phyloP scores from a whole-genome alignment of 192 early-diverging fungal genomes.

The Podila minutissima region DNA sequence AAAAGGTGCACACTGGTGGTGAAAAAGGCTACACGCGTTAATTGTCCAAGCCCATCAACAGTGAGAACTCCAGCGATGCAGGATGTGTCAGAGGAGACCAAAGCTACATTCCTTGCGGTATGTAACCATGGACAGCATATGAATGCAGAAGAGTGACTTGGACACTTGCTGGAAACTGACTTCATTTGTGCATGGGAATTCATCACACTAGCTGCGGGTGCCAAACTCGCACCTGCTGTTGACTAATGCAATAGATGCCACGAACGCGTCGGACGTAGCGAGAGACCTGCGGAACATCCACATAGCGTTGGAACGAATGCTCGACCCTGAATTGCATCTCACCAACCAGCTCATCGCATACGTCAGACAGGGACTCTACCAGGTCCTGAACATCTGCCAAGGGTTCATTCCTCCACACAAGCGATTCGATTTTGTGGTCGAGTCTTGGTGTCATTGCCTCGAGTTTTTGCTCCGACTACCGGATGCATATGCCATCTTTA shows the following conservation, averaged over 20 bases:
- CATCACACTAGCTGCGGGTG: constrained; percentile 8
- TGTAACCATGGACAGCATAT: background rate
- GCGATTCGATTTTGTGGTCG: constrained; percentile 38
- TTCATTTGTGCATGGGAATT: background rate
- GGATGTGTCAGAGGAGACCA: constrained; percentile 12
- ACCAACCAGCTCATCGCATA: constrained; percentile 27
- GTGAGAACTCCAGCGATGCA: background rate
- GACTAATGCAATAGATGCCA: constrained; percentile 13
- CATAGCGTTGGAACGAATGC: constrained; percentile 11
- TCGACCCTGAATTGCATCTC: constrained; percentile 29
- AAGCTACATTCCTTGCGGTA: constrained; percentile 18
- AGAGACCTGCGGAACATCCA: constrained; percentile 1
- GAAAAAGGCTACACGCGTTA: no score
- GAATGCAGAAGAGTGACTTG: background rate
- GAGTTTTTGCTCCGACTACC: constrained; percentile 27
- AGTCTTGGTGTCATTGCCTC: constrained; percentile 35
- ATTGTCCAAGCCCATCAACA: no score
- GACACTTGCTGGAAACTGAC: no score
- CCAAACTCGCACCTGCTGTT: constrained; percentile 16
- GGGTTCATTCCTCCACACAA: constrained; percentile 17
- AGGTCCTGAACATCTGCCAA: constrained; percentile 18
- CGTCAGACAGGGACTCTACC: constrained; percentile 25
- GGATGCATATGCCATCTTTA: constrained; percentile 26
- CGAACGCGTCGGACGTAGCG: constrained; percentile 18
- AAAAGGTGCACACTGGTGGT: no score